Evolutionary conservation across 495 filamentous ascomycete species (phyloP).

Genomic region (Antarctomyces pellizariae): DNA sequence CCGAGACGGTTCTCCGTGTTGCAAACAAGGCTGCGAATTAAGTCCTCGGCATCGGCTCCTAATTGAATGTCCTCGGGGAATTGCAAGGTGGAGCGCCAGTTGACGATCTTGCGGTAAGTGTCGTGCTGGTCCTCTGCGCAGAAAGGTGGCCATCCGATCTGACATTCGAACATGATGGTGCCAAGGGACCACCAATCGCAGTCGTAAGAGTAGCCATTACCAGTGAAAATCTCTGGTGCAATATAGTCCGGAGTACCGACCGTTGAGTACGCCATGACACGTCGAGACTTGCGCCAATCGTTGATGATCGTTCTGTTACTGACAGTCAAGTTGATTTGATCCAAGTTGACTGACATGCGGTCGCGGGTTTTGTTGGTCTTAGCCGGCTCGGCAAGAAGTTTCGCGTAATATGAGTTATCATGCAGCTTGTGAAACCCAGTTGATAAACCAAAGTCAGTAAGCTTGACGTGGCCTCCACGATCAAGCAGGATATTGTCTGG

Average conservation of each 20-base stretch:
- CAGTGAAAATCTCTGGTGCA: slow-evolving; percentile 92
- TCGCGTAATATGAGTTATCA: slow-evolving; percentile 94
- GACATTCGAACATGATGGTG: slow-evolving; percentile 99
- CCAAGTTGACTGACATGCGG: slow-evolving; percentile 78
- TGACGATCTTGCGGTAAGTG: slow-evolving; percentile 97
- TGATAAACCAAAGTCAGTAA: slow-evolving; percentile 94
- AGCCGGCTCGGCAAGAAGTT: slow-evolving; percentile 48
- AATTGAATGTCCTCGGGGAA: slow-evolving; percentile 89
- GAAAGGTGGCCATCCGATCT: slow-evolving; percentile 97
- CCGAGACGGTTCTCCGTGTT: slow-evolving; percentile 80
- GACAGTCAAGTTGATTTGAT: slow-evolving; percentile 95
- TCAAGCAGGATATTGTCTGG: slow-evolving; percentile 97
- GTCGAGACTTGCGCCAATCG: slow-evolving; percentile 88
- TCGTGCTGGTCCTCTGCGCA: slow-evolving; percentile 94
- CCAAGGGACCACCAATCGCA: slow-evolving; percentile 99
- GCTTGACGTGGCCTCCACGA: slow-evolving; percentile 85
- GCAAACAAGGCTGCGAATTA: slow-evolving; percentile 84
- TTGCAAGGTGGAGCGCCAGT: slow-evolving; percentile 86
- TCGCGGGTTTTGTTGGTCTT: slow-evolving; percentile 54
- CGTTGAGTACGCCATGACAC: slow-evolving; percentile 91
- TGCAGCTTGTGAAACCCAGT: slow-evolving; percentile 96
- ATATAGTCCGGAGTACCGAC: slow-evolving; percentile 98
- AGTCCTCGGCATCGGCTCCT: slow-evolving; percentile 61
- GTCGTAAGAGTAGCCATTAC: slow-evolving; percentile 81
- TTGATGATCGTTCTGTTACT: slow-evolving; percentile 94